Base-by-base conservation (phyloP, 192 early-diverging fungal species). In the Phlyctochytrium arcticum region DNA sequence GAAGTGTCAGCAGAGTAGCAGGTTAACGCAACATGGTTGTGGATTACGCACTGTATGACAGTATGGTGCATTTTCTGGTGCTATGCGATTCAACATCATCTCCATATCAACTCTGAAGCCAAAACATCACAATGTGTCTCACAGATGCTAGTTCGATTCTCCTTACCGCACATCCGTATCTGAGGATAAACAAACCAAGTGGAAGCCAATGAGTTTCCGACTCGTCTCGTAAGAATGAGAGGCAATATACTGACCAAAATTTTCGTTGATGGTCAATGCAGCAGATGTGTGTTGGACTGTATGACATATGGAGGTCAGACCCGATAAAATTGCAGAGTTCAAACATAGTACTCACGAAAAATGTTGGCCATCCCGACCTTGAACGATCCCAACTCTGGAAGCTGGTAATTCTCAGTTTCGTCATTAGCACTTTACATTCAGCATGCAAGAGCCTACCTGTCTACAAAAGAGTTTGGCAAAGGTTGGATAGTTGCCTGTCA, bases 181-280 rank as follows among this genome's bases (percentile, higher is more conserved):
- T 57, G 1, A 17, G 23, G 1, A 53, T 12, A 26, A 53, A 53
- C 12, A 3, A 3, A 15, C 10, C 15, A 34, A n/a, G n/a, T n/a
- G n/a, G n/a, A n/a, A n/a, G n/a, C n/a, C n/a, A n/a, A n/a, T n/a
- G 39, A n/a, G n/a, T 12, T 42, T 9, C n/a, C n/a, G 9, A n/a
- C 9, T 42, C 39, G 39, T 12, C 39, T n/a, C 39, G 39, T n/a
- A 12, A 42, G 9, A n/a, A 42, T n/a, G 39, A 42, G 5, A 48
- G 53, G 9, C n/a, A n/a, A n/a, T n/a, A n/a, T n/a, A n/a, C n/a
- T n/a, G 76, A 71, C 90, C 92, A 29, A 75, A 87, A 64, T 94
- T 94, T 68, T 96, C 94, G 67, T 95, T 95, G 30, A 96, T 59
- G 39, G 88, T 89, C 9, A 96, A 69, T 0, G 93, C 93, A 0